phyloP scores from a whole-genome alignment of 140 eudicot genomes.

The Bidens hawaiensis region DNA sequence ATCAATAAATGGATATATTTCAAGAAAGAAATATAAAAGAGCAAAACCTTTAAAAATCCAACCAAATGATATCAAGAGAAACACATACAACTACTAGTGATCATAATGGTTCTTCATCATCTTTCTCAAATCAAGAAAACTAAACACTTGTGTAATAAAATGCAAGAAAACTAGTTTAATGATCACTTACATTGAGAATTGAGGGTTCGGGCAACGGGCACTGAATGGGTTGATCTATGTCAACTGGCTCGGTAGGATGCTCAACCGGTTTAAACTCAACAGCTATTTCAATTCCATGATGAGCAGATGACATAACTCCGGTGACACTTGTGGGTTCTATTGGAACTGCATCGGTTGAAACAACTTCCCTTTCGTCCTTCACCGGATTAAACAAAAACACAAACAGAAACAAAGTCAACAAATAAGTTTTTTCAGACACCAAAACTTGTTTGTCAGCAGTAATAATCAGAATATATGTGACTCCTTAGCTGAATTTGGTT shows the following conservation, averaged over 20 bases:
- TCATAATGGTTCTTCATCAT: neutral
- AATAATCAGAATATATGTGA: too few species aligned
- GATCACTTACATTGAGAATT: conserved; percentile 71
- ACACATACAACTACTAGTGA: neutral
- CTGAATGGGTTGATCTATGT: conserved; percentile 72
- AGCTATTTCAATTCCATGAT: conserved; percentile 62
- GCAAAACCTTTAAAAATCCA: too few species aligned
- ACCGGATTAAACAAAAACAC: conserved; percentile 12
- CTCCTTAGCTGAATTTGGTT: too few species aligned
- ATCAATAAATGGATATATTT: too few species aligned
- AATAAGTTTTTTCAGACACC: neutral
- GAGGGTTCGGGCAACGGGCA: conserved; percentile 96
- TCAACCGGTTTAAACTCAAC: conserved; percentile 91
- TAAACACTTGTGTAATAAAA: neutral
- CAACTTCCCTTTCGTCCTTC: conserved; percentile 61
- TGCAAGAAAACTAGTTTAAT: neutral
- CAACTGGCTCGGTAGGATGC: conserved; percentile 76
- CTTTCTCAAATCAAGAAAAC: neutral
- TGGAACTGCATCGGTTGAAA: conserved; percentile 46
- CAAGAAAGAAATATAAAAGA: neutral
- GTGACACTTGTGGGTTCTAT: conserved; percentile 26
- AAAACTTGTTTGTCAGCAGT: too few species aligned
- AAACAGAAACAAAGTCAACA: neutral
- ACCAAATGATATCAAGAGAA: neutral
- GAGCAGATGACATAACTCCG: conserved; percentile 33